phyloP scores from a whole-genome alignment of 305 asterid species.

The Nicotiana rustica region DNA sequence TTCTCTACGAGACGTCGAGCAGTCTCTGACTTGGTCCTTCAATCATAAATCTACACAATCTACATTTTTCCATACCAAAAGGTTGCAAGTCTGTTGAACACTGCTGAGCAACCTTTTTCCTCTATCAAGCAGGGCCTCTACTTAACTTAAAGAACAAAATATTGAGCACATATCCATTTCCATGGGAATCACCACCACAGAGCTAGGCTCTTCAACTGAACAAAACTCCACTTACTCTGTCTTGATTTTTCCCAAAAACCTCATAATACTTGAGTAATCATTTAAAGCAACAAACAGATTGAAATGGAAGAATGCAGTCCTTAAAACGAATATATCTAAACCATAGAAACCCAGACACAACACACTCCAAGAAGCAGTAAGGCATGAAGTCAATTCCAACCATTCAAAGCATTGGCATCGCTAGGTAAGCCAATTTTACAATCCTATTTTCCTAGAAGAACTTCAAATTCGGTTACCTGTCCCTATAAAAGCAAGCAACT shows the following conservation, averaged over 20 bases:
- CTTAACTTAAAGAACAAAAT: background rate
- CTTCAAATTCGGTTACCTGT: background rate
- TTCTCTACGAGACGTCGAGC: background rate
- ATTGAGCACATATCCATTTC: background rate
- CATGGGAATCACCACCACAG: no score
- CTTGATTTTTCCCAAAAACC: background rate
- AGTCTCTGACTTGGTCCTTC: background rate
- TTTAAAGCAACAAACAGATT: background rate
- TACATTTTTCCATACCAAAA: background rate
- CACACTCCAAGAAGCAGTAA: background rate
- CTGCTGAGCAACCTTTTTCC: background rate
- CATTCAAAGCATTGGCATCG: background rate
- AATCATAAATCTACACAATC: background rate
- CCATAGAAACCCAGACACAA: background rate
- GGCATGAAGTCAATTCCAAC: background rate
- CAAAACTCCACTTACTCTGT: background rate
- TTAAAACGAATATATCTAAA: background rate
- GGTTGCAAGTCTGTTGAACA: background rate
- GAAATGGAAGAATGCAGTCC: background rate
- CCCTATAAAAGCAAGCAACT: background rate
- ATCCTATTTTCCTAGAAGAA: background rate
- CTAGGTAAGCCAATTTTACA: background rate
- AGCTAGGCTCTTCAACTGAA: background rate
- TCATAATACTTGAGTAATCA: background rate
- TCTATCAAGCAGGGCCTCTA: background rate